A percentile compares a stretch with the other conserved stretches of the same genome.
Evolutionary conservation across 768 basidiomycete genomes (phyloP).

Genomic region (Rhizopogon roseolus): DNA sequence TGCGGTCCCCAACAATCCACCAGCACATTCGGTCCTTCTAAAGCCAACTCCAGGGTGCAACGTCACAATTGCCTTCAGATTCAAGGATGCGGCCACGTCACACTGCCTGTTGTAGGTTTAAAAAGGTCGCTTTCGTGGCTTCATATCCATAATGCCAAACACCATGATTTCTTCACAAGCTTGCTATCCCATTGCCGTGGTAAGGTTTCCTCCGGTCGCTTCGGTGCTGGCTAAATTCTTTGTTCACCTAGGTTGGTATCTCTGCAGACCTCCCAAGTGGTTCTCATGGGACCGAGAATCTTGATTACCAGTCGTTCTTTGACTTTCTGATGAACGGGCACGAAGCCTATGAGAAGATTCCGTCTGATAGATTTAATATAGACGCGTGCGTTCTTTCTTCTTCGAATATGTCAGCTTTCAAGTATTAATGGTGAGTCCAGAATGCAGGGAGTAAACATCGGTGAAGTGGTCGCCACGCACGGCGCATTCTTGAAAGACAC

Average conservation of each 20-base stretch:
- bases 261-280: constrained; percentile 8
- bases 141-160: not conserved
- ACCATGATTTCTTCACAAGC: not conserved
- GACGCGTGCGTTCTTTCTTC: not conserved
- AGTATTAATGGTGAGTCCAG: not conserved
- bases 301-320: constrained; percentile 8
- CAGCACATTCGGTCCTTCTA: too few relatives aligned
- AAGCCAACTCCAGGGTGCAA: too few relatives aligned
- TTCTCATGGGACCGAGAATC: not conserved
- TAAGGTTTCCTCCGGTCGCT: not conserved
- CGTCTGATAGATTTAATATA: constrained; percentile 9
- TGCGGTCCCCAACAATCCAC: too few relatives aligned
- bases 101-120: too few relatives aligned
- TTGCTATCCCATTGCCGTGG: not conserved
- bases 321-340: constrained; percentile 7
- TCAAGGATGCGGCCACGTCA: too few relatives aligned
- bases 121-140: too few relatives aligned
- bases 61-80: too few relatives aligned
- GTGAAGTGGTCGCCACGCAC: not conserved
- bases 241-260: constrained; percentile 5
- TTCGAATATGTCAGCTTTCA: not conserved
- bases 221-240: not conserved
- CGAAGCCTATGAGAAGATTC: constrained; percentile 10
- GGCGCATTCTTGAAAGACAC: constrained; percentile 21
- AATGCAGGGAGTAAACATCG: not conserved